Base-by-base conservation (phyloP, 305 asterid species). In the Withania somnifera region DNA sequence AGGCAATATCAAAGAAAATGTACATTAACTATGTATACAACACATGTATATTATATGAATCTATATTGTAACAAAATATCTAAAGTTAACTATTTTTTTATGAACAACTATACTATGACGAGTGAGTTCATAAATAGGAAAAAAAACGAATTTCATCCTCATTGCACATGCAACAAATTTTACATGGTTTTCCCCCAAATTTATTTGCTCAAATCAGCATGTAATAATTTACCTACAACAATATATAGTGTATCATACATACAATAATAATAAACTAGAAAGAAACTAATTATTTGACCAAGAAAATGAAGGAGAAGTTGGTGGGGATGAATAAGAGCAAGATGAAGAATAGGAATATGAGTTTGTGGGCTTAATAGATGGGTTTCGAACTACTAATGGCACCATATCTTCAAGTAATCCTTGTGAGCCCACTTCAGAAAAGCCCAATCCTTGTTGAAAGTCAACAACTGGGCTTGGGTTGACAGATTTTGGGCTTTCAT, bases 331-430 rank as follows among this genome's bases (percentile, higher is more conserved):
- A 32, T 87, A 87, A 83, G 90, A 82, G 22, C 83, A 86, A 63
- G 93, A 85, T 6, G 94, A 85, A 5, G 95, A 87, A 77, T 81
- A 61, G n/a, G 93, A 88, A 19, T n/a, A n/a, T n/a, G n/a, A n/a
- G n/a, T 86, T 84, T 0, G 86, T 56, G 17, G 84, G 76, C 47
- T 82, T 83, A 34, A 76, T 42, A 11, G 81, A 67, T 20, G 98
- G 97, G 54, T 88, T 93, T 73, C 97, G 84, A 60, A 94, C 85
- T 78, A 85, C 47, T 83, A 90, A 86, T 10, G 97, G 98, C 77
- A 95, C 98, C 87, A 95, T 78, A 80, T 93, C 98, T 85, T 95
- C 95, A 54, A 95, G 98, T 87, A 95, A 90, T 11, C 98, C 98
- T 81, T 89, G 91, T 26, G 89, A 86, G 58, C 78, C 76, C 53